Evolutionary conservation across 768 basidiomycete species (phyloP), one percentile per base, ranked within the genome.

Genomic region (Scleroderma citrinum): DNA sequence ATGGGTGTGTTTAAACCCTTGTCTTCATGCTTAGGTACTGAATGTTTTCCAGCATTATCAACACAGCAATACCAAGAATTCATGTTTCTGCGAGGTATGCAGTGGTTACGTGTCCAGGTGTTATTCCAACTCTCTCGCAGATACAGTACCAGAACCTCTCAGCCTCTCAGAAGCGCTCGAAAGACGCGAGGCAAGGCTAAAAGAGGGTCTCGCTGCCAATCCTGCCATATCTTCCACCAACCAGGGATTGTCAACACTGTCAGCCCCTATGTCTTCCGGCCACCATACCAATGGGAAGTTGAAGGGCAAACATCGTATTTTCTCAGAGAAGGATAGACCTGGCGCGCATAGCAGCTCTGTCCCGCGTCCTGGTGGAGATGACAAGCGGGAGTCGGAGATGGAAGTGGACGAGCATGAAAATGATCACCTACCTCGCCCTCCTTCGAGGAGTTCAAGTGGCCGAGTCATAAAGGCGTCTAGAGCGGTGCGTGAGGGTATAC

Each of bases 1-100:
- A 77, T 92, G 75, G 83, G 90, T 92, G 53, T 49, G 80, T 67
- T 42, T 44, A 34, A 29, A 12, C 20, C 50, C 34, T 17, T 37
- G 34, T 29, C 48, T 32, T 19, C 39, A 24, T 21, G 32, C 30
- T 24, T 23, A 21, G 21, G 40, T n/a, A 24, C 44, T 58, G 42
- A 58, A 44, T 37, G 12, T 44, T 23, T 42, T 52, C 24, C 48
- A 87, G 86, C 83, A 30, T 69, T 70, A 32, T 76, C 82, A 7
- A 76, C 78, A 3, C 72, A 76, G 46, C 77, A 79, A 56, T 80
- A 81, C 54, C 78, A 81, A 60, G 82, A 86, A 57, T 83, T 85
- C 55, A 78, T 76, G 74, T 86, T 87, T 55, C 76, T 88, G n/a
- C 68, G 72, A 67, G 85, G 86, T 82, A 55, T 43, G 64, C 24